Conservation (phyloP, 805 yeast species). For the Candida palmyrensis region DNA sequence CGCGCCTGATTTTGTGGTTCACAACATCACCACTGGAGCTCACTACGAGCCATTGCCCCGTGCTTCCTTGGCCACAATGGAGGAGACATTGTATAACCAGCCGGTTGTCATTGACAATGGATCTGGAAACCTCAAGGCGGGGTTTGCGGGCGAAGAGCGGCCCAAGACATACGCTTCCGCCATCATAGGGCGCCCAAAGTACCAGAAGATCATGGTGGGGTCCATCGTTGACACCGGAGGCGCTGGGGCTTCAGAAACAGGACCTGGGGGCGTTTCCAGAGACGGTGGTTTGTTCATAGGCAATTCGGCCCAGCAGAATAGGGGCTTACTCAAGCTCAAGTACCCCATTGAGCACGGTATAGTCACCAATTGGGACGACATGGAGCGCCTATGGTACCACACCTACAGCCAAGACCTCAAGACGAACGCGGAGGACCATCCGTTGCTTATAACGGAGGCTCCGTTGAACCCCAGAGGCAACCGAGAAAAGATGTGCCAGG, state of each 20-base stretch:
- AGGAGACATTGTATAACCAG: constrained; percentile 31
- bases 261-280: constrained; percentile 33
- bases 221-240: constrained; percentile 13
- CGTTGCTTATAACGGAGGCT: constrained; percentile 82
- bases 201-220: constrained; percentile 73
- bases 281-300: constrained; percentile 75
- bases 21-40: too few species aligned
- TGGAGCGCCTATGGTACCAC: constrained; percentile 78
- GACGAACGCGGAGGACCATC: constrained; percentile 72
- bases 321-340: constrained; percentile 69
- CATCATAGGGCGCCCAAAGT: constrained; percentile 77
- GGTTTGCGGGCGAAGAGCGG: constrained; percentile 87
- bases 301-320: constrained; percentile 59
- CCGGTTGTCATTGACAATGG: constrained; percentile 55
- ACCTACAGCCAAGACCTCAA: constrained; percentile 55
- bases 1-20: too few species aligned
- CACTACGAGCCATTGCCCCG: too few species aligned
- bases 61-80: not conserved
- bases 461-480: constrained; percentile 70
- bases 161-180: constrained; percentile 66
- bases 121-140: constrained; percentile 79
- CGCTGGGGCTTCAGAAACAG: constrained; percentile 6
- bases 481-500: constrained; percentile 56
- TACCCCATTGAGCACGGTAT: constrained; percentile 81
- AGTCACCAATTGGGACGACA: constrained; percentile 77